Conservation (phyloP, 345 rosid species). For the Salix purpurea region DNA sequence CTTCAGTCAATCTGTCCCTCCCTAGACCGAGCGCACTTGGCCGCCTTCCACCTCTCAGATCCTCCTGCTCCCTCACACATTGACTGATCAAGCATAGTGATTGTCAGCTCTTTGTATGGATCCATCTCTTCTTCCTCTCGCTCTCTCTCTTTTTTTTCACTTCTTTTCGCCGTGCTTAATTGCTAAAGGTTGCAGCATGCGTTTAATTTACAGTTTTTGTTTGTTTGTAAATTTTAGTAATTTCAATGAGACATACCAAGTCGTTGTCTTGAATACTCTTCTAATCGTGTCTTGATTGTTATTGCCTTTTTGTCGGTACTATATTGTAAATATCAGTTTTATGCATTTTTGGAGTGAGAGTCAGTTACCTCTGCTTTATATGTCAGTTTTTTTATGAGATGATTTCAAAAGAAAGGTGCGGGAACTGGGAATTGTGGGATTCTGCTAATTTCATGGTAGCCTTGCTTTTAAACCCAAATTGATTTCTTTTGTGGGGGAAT, state of each 20-base stretch:
- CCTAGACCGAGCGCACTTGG: slow-evolving; percentile 31
- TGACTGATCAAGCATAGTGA: background rate
- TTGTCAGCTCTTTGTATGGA: slow-evolving; percentile 3
- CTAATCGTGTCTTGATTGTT: background rate
- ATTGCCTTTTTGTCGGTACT: background rate
- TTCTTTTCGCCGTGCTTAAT: background rate
- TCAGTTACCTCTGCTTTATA: background rate
- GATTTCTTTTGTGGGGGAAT: background rate
- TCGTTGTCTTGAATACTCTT: background rate
- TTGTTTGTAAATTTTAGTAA: background rate
- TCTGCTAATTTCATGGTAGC: background rate
- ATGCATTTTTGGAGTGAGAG: background rate
- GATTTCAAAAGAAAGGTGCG: too few species aligned
- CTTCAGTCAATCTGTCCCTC: background rate
- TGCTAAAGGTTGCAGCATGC: background rate
- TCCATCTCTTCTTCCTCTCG: background rate
- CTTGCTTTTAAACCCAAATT: background rate
- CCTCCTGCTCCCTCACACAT: background rate
- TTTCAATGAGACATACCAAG: background rate
- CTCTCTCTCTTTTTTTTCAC: background rate
- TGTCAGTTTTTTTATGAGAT: background rate
- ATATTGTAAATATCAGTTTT: background rate
- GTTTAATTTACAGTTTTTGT: background rate
- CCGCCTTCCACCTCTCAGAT: slow-evolving; percentile 14
- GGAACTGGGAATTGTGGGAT: background rate